A percentile compares a stretch with the other conserved stretches of the same genome.
Conservation (phyloP, 2,329 filamentous ascomycete genomes). For the Diaporthe sp. region DNA sequence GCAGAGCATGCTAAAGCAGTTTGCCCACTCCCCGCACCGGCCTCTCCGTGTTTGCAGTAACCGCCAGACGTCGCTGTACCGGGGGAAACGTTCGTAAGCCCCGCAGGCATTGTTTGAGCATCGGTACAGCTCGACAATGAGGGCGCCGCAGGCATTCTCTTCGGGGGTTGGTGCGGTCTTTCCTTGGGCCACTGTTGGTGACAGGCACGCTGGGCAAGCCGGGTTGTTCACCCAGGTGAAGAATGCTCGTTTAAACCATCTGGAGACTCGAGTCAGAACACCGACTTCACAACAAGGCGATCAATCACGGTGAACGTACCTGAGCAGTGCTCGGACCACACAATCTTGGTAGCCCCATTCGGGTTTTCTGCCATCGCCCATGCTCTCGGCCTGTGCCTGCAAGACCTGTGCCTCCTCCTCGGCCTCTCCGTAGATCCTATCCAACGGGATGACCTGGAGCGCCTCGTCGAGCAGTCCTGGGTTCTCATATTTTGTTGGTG, state of each 20-base stretch:
- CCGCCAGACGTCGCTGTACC: slow-evolving; percentile 95
- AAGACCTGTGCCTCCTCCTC: slow-evolving; percentile 93
- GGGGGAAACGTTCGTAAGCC: slow-evolving; percentile 87
- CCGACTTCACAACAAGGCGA: slow-evolving; percentile 31
- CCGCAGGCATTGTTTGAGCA: slow-evolving; percentile 83
- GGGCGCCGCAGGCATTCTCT: slow-evolving; percentile 87
- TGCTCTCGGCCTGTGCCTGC: slow-evolving; percentile 86
- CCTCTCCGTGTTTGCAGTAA: slow-evolving; percentile 87
- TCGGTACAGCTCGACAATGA: slow-evolving; percentile 88
- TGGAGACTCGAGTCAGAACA: slow-evolving; percentile 45
- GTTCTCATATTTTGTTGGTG: slow-evolving; percentile 95
- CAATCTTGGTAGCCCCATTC: slow-evolving; percentile 99
- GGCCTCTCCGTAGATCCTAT: slow-evolving; percentile 91
- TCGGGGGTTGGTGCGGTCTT: slow-evolving; percentile 88
- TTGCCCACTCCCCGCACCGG: slow-evolving; percentile 94
- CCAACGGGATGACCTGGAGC: slow-evolving; percentile 84
- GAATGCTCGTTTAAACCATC: slow-evolving; percentile 96
- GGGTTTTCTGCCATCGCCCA: slow-evolving; percentile 81
- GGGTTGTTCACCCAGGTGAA: slow-evolving; percentile 99
- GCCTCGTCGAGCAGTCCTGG: slow-evolving; percentile 94
- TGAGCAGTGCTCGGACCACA: slow-evolving; percentile 86
- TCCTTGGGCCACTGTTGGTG: slow-evolving; percentile 84
- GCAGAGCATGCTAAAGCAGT: slow-evolving; percentile 99
- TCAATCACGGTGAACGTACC: slow-evolving; percentile 61
- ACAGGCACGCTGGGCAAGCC: slow-evolving; percentile 81